Conservation (phyloP, 495 filamentous ascomycete species). For the Lichenothelia convexa region DNA sequence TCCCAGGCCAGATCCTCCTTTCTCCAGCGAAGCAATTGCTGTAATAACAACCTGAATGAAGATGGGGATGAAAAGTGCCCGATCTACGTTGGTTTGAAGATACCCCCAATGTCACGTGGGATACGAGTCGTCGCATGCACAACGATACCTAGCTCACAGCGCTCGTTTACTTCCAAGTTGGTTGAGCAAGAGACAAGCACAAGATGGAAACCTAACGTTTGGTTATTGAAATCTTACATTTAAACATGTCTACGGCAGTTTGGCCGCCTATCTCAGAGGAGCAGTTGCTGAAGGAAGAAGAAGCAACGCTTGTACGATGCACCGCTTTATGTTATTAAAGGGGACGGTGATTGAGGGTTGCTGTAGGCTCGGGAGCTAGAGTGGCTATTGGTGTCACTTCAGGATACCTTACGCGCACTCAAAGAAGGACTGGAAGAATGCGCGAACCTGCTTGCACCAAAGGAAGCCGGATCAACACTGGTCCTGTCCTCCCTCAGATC, state of each 20-base stretch:
- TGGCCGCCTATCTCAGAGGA: constrained; percentile 53
- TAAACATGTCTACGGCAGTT: constrained; percentile 53
- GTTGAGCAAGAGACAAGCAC: too few species aligned
- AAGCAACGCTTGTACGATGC: constrained; percentile 46
- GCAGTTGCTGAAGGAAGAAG: constrained; percentile 45
- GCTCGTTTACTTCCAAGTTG: too few species aligned
- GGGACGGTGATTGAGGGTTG: not conserved
- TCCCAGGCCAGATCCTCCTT: too few species aligned
- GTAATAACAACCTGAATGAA: too few species aligned
- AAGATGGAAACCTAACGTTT: too few species aligned
- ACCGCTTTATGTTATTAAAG: constrained; percentile 9
- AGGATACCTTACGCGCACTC: constrained; percentile 56
- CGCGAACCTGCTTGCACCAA: constrained; percentile 58
- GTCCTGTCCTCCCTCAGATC: constrained; percentile 73
- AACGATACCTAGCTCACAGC: too few species aligned
- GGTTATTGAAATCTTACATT: too few species aligned
- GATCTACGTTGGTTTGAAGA: too few species aligned
- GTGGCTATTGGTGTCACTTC: constrained; percentile 70
- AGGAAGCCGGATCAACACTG: constrained; percentile 68
- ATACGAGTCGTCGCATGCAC: too few species aligned
- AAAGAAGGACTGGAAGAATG: constrained; percentile 82
- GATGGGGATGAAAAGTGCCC: too few species aligned
- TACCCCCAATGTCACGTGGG: too few species aligned
- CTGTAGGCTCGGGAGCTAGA: constrained; percentile 55
- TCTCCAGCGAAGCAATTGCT: too few species aligned